Evolutionary conservation across 2,329 filamentous ascomycete genomes (phyloP).

Genomic region (Neofusicoccum ribis): DNA sequence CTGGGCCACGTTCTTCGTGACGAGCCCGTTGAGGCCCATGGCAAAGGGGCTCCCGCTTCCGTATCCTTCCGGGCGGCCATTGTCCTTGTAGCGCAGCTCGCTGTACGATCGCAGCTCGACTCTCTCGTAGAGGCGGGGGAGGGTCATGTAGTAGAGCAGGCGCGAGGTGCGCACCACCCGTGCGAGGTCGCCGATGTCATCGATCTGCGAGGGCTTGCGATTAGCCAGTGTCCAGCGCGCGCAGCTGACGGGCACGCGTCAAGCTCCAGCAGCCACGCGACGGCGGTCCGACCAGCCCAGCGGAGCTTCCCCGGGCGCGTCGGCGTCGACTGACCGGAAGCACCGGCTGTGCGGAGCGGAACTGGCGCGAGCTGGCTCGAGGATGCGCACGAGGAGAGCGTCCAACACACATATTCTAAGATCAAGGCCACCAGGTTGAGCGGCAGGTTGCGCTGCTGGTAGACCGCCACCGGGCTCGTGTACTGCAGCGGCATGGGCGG

Average conservation of each 20-base stretch:
- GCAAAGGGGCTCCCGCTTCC: constrained; percentile 64
- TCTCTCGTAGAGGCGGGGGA: constrained; percentile 60
- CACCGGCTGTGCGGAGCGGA: background rate
- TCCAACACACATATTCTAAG: constrained; percentile 51
- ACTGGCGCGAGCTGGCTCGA: background rate
- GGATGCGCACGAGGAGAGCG: constrained; percentile 3
- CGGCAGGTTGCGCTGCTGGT: constrained; percentile 47
- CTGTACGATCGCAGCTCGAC: constrained; percentile 60
- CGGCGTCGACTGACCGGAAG: background rate
- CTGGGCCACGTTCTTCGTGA: constrained; percentile 54
- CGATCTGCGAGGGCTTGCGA: constrained; percentile 44
- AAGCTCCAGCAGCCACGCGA: background rate
- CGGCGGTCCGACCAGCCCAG: background rate
- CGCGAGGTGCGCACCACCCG: constrained; percentile 61
- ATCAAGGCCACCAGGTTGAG: constrained; percentile 61
- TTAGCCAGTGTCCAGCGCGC: constrained; percentile 13
- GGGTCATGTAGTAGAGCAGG: constrained; percentile 64
- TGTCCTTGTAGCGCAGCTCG: constrained; percentile 56
- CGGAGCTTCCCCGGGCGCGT: background rate
- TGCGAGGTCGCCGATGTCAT: constrained; percentile 59
- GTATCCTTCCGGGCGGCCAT: constrained; percentile 60
- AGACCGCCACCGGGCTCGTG: constrained; percentile 14
- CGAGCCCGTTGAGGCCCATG: constrained; percentile 63
- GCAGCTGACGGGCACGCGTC: background rate
- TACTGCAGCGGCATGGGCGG: constrained; percentile 17